Percentiles rank a stretch among this genome's conserved stretches.
Evolutionary conservation across 441 rosid species (phyloP).

Genomic region (Euphorbia celastroides): DNA sequence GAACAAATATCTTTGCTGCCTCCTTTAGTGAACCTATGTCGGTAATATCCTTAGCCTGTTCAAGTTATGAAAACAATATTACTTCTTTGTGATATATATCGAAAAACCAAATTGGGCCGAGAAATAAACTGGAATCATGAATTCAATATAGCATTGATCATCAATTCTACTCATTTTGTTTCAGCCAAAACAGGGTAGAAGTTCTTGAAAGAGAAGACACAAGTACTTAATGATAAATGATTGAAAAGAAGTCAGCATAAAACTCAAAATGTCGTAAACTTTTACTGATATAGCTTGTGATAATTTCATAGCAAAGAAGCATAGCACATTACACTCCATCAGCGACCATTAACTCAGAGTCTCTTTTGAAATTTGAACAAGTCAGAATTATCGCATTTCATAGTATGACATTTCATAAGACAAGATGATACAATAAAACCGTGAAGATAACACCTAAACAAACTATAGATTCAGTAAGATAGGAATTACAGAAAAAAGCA

Average conservation of each 20-base stretch:
- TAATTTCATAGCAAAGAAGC: background rate
- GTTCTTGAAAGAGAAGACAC: background rate
- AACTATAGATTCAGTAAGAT: background rate
- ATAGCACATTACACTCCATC: background rate
- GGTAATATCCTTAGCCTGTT: constrained; percentile 77
- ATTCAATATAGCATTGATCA: background rate
- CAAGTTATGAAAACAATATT: constrained; percentile 15
- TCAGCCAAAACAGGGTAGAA: background rate
- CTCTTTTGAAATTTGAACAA: background rate
- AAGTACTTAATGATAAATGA: background rate
- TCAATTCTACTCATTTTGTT: background rate
- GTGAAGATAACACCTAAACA: too few relatives aligned
- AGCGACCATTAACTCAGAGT: background rate
- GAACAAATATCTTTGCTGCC: constrained; percentile 79
- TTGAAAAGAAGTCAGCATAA: background rate
- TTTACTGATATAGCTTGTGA: background rate
- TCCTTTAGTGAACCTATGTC: constrained; percentile 81
- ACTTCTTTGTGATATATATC: constrained; percentile 11
- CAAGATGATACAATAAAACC: too few relatives aligned
- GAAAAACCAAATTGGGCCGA: constrained; percentile 3
- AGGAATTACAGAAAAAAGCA: background rate
- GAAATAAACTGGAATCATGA: background rate
- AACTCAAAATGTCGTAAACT: too few relatives aligned
- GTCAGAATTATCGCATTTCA: background rate
- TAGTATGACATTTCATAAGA: too few relatives aligned